Base-by-base conservation (phyloP, 805 yeast species). In the Metschnikowia aberdeeniae region DNA sequence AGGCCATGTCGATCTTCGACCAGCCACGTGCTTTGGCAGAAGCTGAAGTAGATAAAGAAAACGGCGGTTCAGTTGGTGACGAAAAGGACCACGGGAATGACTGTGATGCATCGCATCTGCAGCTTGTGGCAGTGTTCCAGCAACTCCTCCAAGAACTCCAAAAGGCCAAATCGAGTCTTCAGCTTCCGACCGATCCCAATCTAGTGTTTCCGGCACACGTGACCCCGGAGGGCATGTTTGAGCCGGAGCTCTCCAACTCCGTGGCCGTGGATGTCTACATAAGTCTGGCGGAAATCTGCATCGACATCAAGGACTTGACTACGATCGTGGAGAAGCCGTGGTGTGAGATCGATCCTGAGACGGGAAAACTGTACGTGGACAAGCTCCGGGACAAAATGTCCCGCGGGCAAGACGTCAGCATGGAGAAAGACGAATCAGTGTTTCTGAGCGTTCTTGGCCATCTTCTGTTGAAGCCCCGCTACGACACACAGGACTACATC, bases 241-340 rank as follows among this genome's bases (percentile, higher is more conserved):
- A 72, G 45, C 84, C 84, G 6, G 64, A 60, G 20, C 55, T 81
- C 38, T 77, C 80, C 11, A 58, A 65, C 2, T 61, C 66, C 9
- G 64, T 82, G 5, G 66, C 82, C 2, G 57, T 84, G 34, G 92
- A 85, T 54, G 54, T 83, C 24, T 77, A 76, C 43, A 63, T 84
- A 19, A 70, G 75, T 50, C 83, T 80, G 58, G 80, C 83, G 17
- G 89, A 85, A 54, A 58, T 84, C 3, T 71, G 82, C 20, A 61
- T 83, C 6, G 89, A 84, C 43, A 62, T 82, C 45, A 77, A 79
- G 55, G 73, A 74, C 42, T 57, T 84, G 31, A 67, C 64, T 29
- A 63, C 63, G 19, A 73, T 84, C 7, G 71, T 71, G 0, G 80
- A 76, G 48, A 69, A 67, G 46, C 90, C 90, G 1, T 85, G 90